Base-by-base conservation (phyloP, 345 rosid genomes). In the Eucalyptus coolabah region DNA sequence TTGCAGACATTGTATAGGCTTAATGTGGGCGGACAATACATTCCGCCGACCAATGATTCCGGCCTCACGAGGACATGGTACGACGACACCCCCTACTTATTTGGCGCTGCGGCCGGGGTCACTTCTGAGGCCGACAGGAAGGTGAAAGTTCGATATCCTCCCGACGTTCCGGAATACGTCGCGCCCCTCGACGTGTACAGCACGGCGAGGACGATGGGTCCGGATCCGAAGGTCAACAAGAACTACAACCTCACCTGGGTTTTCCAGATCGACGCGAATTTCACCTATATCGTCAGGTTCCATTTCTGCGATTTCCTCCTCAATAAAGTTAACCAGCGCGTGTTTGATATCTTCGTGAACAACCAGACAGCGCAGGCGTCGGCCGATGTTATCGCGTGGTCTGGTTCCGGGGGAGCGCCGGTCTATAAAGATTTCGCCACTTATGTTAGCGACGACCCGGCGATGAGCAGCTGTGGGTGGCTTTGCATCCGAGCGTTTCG, bases 161-260 rank as follows among this genome's bases (percentile, higher is more conserved):
- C 45, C 2, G 88, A 89, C 19, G 87, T 86, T 17, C 89, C 94
- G 0, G 82, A 91, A 26, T 87, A 89, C 13, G 60, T 90, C 59
- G 98, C 97, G 9, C 97, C 98, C 16, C 18, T 86, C 4, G 88
- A 92, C 32, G 94, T 94, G 13, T 95, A 94, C 56, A 86, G 87
- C 44, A 93, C 93, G 13, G 93, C 95, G 19, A 89, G 97, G 88
- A 82, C 92, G 42, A 94, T 94, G 96, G 97, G 97, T 24, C 90
- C 90, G 3, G 40, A 91, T 47, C 56, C 90, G 14, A 87, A 77
- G 18, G 87, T 93, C 26, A 94, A 91, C 89, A 9, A 89, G 53
- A 90, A 90, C n/a, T 94, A 87, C 86, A 96, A 96, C 72, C 91
- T 94, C 88, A 94, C 97, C 30, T 94, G 98, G 98, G 83, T 91